Conservation (phyloP, 2,329 filamentous ascomycete genomes). For the Fusarium poae region DNA sequence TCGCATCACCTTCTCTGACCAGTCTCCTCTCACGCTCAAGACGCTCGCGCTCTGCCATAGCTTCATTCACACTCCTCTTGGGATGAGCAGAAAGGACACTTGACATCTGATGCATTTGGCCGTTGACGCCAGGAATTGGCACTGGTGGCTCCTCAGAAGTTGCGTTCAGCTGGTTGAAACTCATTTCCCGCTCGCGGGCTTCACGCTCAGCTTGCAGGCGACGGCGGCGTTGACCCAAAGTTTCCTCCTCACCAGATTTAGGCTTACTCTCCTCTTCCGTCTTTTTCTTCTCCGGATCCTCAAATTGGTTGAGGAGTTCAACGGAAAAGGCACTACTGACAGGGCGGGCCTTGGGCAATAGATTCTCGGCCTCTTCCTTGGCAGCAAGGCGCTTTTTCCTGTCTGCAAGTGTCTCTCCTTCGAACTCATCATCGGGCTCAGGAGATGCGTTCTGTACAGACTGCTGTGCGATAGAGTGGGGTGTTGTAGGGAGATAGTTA, state of each 20-base stretch:
- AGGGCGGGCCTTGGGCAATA: conserved; percentile 66
- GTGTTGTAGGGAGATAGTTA: conserved; percentile 35
- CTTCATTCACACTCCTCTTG: conserved; percentile 56
- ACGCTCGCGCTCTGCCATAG: conserved; percentile 57
- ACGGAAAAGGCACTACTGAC: conserved; percentile 75
- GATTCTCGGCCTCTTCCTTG: conserved; percentile 61
- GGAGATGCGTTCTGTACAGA: conserved; percentile 44
- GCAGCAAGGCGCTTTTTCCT: conserved; percentile 74
- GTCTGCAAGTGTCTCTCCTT: conserved; percentile 75
- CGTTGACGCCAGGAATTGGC: conserved; percentile 38
- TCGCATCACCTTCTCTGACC: conserved; percentile 60
- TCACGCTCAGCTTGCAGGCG: conserved; percentile 78
- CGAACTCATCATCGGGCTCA: conserved; percentile 68
- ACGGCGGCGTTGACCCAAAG: conserved; percentile 80
- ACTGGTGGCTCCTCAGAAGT: conserved; percentile 19
- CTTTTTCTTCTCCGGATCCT: conserved; percentile 60
- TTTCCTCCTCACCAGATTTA: conserved; percentile 72
- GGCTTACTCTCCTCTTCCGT: conserved; percentile 56
- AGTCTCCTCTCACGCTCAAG: conserved; percentile 58
- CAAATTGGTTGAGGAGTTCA: conserved; percentile 76
- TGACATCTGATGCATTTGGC: conserved; percentile 66
- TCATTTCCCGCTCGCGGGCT: conserved; percentile 70
- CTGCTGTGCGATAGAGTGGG: conserved; percentile 26
- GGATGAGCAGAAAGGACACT: conserved; percentile 66
- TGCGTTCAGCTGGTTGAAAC: conserved; percentile 50